Percentiles rank a stretch among this genome's conserved stretches.
Evolutionary conservation across 768 basidiomycete genomes (phyloP).

Genomic region (Lentinula aciculospora): DNA sequence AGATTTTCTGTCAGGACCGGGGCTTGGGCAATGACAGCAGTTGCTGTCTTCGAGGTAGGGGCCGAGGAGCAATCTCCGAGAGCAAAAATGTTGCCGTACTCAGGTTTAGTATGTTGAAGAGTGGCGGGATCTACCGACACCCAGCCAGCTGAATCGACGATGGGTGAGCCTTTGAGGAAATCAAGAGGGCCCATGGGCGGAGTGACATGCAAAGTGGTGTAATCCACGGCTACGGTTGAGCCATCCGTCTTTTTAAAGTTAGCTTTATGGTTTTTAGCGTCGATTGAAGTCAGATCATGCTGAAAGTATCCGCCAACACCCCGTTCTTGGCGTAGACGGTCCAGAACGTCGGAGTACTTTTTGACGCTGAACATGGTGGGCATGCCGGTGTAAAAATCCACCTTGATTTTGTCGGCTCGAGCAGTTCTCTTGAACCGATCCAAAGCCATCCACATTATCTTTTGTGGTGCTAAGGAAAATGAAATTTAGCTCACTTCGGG

Average conservation of each 20-base stretch:
- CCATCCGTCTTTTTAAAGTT: slow-evolving; percentile 81
- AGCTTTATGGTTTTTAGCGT: slow-evolving; percentile 66
- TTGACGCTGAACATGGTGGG: slow-evolving; percentile 96
- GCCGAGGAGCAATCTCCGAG: slow-evolving; percentile 90
- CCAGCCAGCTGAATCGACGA: slow-evolving; percentile 84
- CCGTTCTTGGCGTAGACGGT: slow-evolving; percentile 70
- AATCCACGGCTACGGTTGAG: slow-evolving; percentile 64
- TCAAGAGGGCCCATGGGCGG: slow-evolving; percentile 92
- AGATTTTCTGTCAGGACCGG: slow-evolving; percentile 87
- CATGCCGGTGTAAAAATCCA: slow-evolving; percentile 87
- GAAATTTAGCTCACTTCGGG: not conserved
- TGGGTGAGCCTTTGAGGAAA: slow-evolving; percentile 69
- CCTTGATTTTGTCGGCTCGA: slow-evolving; percentile 48
- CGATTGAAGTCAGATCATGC: slow-evolving; percentile 77
- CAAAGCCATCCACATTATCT: slow-evolving; percentile 98
- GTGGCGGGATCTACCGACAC: slow-evolving; percentile 81
- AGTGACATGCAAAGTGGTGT: slow-evolving; percentile 77
- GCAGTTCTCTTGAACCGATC: slow-evolving; percentile 65
- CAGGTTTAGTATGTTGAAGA: slow-evolving; percentile 77
- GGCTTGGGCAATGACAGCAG: slow-evolving; percentile 87
- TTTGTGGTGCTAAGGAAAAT: slow-evolving; percentile 60
- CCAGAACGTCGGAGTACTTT: slow-evolving; percentile 88
- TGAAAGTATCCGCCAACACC: slow-evolving; percentile 77
- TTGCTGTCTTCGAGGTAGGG: slow-evolving; percentile 95
- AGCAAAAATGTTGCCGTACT: slow-evolving; percentile 78